Conservation (phyloP, 1,139 yeast genomes). For the Blastobotrys raffinosifermentans region DNA sequence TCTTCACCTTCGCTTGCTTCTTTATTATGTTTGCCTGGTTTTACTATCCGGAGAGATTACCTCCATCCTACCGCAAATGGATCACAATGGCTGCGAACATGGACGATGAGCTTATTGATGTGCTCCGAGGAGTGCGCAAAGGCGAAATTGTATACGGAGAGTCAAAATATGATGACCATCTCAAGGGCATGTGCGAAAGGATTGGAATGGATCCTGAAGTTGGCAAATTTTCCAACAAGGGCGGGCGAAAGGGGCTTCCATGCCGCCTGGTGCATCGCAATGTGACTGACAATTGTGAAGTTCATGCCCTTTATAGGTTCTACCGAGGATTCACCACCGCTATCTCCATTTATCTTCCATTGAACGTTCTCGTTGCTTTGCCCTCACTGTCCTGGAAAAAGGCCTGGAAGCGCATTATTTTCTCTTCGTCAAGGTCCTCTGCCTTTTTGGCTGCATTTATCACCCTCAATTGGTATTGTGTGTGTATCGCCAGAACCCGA, state of each 20-base stretch:
- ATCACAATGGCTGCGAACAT: slow-evolving; percentile 39
- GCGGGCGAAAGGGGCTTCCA: slow-evolving; percentile 37
- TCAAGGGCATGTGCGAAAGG: slow-evolving; percentile 27
- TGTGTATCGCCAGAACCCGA: slow-evolving; percentile 36
- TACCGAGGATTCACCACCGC: slow-evolving; percentile 35
- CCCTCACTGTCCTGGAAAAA: slow-evolving; percentile 9
- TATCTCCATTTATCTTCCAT: slow-evolving; percentile 26
- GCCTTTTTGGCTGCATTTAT: slow-evolving; percentile 38
- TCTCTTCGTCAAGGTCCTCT: slow-evolving; percentile 32
- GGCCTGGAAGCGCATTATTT: slow-evolving; percentile 11
- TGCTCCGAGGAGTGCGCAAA: slow-evolving; percentile 29
- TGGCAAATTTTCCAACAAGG: slow-evolving; percentile 29
- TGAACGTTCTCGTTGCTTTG: slow-evolving; percentile 21
- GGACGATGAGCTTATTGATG: slow-evolving; percentile 35
- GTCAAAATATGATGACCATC: slow-evolving; percentile 25
- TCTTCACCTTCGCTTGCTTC: slow-evolving; percentile 23
- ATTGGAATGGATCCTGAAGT: slow-evolving; percentile 27
- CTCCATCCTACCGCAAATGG: slow-evolving; percentile 39
- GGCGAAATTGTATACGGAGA: slow-evolving; percentile 33
- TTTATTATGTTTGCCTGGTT: slow-evolving; percentile 41
- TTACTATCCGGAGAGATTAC: slow-evolving; percentile 34
- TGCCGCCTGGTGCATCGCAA: slow-evolving; percentile 38
- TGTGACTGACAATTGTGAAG: slow-evolving; percentile 34
- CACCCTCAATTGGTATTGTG: slow-evolving; percentile 37
- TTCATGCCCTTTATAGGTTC: slow-evolving; percentile 37